These are phyloP conservation scores for Hyphopichia buzzinii DNA, from an alignment of 1,139 yeast species.

Conservation along the genomic window DNA sequence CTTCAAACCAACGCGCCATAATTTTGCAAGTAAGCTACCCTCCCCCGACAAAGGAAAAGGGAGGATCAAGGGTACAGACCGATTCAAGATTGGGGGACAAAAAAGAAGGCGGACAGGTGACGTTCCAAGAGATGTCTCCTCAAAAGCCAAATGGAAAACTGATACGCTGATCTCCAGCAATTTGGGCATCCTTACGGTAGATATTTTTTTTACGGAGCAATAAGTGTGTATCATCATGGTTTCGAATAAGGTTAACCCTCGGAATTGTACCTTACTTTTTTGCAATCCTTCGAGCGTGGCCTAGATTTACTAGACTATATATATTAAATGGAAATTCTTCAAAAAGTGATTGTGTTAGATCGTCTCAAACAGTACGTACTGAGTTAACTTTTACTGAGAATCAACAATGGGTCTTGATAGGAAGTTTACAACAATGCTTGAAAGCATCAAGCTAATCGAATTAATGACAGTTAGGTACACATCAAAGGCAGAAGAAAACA, in stretches of 20 bases:
- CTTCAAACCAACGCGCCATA: neutral
- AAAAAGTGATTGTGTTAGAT: no score
- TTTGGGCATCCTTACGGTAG: slow-evolving; percentile 12
- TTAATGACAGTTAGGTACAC: neutral
- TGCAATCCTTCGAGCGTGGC: neutral
- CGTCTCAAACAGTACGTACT: no score
- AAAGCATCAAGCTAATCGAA: slow-evolving; percentile 1
- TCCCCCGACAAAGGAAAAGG: neutral
- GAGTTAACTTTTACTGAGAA: no score
- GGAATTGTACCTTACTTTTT: neutral
- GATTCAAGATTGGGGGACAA: neutral
- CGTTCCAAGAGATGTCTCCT: no score
- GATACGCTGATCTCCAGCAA: neutral
- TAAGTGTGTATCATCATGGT: neutral
- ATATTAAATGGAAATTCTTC: no score
- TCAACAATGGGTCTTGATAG: no score
- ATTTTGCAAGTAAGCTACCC: neutral
- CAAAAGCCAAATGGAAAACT: neutral
- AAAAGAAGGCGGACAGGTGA: no score
- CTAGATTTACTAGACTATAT: no score
- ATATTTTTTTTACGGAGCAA: slow-evolving; percentile 7
- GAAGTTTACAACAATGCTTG: no score
- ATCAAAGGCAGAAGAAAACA: neutral
- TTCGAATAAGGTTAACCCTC: neutral
- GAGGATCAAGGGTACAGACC: neutral